These are phyloP conservation scores for Abrus precatorius DNA, from an alignment of 306 rosid genomes.

Conservation along the genomic window DNA sequence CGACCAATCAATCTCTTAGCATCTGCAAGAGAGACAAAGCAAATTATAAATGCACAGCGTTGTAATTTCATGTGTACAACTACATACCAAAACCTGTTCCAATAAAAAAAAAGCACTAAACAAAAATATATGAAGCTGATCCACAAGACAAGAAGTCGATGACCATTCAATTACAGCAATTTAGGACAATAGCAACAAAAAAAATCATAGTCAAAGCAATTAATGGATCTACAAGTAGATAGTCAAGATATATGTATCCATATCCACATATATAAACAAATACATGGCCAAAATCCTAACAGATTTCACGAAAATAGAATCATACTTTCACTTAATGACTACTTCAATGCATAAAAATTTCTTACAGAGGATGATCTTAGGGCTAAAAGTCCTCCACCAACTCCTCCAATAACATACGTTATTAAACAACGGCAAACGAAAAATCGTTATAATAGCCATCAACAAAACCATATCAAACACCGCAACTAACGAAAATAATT, in stretches of 20 bases:
- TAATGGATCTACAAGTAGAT: background rate
- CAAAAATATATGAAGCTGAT: no score
- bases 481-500: background rate
- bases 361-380: background rate
- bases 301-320: background rate
- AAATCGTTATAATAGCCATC: background rate
- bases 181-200: background rate
- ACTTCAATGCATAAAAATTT: background rate
- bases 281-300: background rate
- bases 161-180: background rate
- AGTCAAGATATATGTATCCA: background rate
- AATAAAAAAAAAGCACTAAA: background rate
- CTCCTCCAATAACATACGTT: background rate
- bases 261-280: background rate
- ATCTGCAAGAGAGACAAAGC: conserved; percentile 42
- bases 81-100: background rate
- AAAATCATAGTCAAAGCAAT: background rate
- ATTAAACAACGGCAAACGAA: background rate
- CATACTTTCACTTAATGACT: background rate
- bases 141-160: background rate
- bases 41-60: background rate
- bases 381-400: background rate
- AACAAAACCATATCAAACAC: background rate
- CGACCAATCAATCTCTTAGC: conserved; percentile 79
- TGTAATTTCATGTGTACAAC: background rate